Base-by-base conservation (phyloP, 148 eudicot species). In the Arctostaphylos glauca region DNA sequence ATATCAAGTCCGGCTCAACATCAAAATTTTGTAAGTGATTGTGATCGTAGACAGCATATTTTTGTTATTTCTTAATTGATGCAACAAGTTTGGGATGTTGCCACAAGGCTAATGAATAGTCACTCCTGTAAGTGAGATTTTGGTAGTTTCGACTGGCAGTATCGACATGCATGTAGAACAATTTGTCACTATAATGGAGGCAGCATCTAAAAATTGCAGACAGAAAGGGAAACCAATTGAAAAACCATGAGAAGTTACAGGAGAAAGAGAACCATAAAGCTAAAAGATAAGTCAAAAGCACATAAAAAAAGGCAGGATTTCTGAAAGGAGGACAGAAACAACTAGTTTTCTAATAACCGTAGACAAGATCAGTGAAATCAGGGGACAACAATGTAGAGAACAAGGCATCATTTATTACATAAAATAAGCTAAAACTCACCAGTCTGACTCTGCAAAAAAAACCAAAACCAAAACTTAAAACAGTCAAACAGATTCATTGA, bases 291-390 rank as follows among this genome's bases (percentile, higher is more conserved):
- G 76, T 43, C 70, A 78, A 76, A 77, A 54, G 54, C 13, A 78
- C 23, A 59, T 76, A 67, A 38, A 5, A 53, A 64, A 9, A 54
- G 43, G 54, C 46, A 58, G 25, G 21, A 60, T 54, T 54, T 16
- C 14, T 23, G 19, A 82, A 62, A 15, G 48, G 44, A 72, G 38
- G 55, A 25, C 38, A 73, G 46, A 41, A 66, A 31, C 8, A 21
- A 68, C 38, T 38, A 21, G 49, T 64, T 48, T 21, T 9, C 54
- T 79, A 60, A 16, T 58, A 53, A 4, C 67, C 9, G 76, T 31
- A 86, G 86, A 84, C 88, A 86, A 84, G 86, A 84, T 81, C 71
- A 86, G 88, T 7, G 74, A 81, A 86, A 60, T 74, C 23, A 76
- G 88, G 86, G 13, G 60, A 80, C 72, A 76, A 47, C 59, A 70